These are phyloP conservation scores for Russula compacta DNA, from an alignment of 768 basidiomycete species.

Conservation along the genomic window DNA sequence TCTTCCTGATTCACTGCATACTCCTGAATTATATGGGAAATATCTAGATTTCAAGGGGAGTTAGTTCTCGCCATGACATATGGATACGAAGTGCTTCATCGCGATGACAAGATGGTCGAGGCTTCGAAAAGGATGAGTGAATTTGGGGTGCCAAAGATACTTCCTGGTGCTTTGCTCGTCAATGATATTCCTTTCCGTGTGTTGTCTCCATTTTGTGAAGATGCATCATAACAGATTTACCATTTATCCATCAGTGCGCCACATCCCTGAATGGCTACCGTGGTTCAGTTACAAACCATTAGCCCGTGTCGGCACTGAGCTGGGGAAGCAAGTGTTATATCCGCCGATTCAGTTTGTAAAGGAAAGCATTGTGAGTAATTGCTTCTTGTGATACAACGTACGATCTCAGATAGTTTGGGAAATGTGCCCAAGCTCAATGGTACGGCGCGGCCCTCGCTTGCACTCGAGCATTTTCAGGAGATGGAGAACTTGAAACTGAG, in stretches of 20 bases:
- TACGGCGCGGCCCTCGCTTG: background rate
- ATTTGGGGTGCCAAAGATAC: background rate
- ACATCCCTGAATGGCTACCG: constrained; percentile 6
- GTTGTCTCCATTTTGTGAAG: background rate
- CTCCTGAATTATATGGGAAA: background rate
- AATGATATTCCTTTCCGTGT: constrained; percentile 10
- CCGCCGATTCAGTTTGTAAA: background rate
- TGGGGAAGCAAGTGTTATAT: background rate
- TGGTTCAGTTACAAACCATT: constrained; percentile 8
- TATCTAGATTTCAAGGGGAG: constrained; percentile 3
- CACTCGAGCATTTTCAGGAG: background rate
- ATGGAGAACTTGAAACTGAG: background rate
- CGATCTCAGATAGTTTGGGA: background rate
- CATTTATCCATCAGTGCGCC: background rate
- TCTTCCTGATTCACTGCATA: background rate
- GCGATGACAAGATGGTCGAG: background rate
- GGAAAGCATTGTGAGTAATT: background rate
- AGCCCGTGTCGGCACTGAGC: background rate
- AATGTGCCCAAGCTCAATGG: background rate
- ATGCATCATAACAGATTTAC: background rate
- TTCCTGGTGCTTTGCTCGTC: constrained; percentile 1
- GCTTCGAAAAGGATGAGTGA: background rate
- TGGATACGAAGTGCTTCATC: background rate
- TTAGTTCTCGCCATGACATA: constrained; percentile 3
- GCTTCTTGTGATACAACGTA: background rate